These are phyloP conservation scores for Fusarium sulawesiense DNA, from an alignment of 2,329 filamentous ascomycete genomes.

Conservation along the genomic window DNA sequence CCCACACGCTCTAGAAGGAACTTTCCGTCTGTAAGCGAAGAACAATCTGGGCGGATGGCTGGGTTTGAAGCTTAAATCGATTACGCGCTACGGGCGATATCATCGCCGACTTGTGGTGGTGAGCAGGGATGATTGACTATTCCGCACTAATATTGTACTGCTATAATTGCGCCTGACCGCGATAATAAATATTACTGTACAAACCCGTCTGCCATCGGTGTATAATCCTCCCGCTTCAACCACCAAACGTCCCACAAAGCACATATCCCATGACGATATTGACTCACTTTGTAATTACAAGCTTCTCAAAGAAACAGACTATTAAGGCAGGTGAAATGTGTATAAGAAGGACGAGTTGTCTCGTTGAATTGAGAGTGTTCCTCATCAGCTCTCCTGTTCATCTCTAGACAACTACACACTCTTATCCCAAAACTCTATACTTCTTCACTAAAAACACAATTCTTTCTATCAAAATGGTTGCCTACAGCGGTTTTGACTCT, in stretches of 20 bases:
- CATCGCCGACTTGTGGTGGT: not conserved
- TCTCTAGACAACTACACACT: not conserved
- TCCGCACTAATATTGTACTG: conserved; percentile 9
- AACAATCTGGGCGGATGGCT: not conserved
- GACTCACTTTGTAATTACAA: conserved; percentile 19
- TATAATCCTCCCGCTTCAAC: conserved; percentile 29
- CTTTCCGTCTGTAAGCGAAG: not conserved
- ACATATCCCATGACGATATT: conserved; percentile 7
- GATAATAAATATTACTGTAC: not conserved
- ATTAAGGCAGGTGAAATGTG: not conserved
- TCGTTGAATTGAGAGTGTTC: not conserved
- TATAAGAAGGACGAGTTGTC: conserved; percentile 1
- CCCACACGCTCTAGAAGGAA: not conserved
- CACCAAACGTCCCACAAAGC: not conserved
- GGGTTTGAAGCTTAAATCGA: not conserved
- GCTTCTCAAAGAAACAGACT: fast-evolving
- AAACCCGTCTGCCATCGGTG: conserved; percentile 27
- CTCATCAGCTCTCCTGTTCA: not conserved
- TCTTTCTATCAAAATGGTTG: conserved; percentile 13
- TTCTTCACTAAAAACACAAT: no score
- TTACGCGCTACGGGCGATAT: conserved; percentile 8
- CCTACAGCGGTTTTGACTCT: conserved; percentile 48
- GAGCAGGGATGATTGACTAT: conserved; percentile 8
- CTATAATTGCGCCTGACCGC: not conserved
- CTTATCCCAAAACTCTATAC: not conserved